These are phyloP conservation scores for Cryptosporidium baileyi DNA, from an alignment of 169 alveolate species.

Conservation along the genomic window DNA sequence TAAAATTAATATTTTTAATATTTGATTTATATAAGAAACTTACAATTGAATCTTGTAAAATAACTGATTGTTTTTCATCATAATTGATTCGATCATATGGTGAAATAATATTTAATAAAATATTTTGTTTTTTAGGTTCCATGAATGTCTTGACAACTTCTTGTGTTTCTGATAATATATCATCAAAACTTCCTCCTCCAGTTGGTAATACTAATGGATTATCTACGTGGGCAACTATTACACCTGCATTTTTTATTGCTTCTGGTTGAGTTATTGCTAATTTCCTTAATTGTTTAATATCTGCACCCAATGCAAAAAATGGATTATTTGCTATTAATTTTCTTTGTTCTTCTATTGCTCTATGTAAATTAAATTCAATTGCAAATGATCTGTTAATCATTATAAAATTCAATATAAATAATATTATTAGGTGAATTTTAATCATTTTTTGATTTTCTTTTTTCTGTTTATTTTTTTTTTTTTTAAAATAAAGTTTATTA, in stretches of 20 bases:
- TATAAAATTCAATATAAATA: background rate
- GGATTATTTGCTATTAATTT: conserved; percentile 29
- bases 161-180: conserved; percentile 18
- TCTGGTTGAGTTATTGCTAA: conserved; percentile 63
- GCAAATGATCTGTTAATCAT: background rate
- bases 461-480: background rate
- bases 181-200: conserved; percentile 8
- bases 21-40: background rate
- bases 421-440: background rate
- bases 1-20: background rate
- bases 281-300: conserved; percentile 41
- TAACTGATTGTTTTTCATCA: conserved; percentile 29
- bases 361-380: conserved; percentile 34
- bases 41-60: conserved; percentile 54
- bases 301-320: conserved; percentile 48
- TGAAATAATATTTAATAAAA: conserved; percentile 31
- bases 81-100: conserved; percentile 59
- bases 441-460: background rate
- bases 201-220: conserved; percentile 12
- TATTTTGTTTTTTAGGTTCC: conserved; percentile 60
- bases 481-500: too few species aligned
- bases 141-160: conserved; percentile 27
- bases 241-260: conserved; percentile 68
- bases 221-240: conserved; percentile 55
- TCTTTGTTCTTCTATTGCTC: conserved; percentile 63